These are phyloP conservation scores for Aspergillus sparsus DNA, from an alignment of 495 filamentous ascomycete species.

Conservation along the genomic window DNA sequence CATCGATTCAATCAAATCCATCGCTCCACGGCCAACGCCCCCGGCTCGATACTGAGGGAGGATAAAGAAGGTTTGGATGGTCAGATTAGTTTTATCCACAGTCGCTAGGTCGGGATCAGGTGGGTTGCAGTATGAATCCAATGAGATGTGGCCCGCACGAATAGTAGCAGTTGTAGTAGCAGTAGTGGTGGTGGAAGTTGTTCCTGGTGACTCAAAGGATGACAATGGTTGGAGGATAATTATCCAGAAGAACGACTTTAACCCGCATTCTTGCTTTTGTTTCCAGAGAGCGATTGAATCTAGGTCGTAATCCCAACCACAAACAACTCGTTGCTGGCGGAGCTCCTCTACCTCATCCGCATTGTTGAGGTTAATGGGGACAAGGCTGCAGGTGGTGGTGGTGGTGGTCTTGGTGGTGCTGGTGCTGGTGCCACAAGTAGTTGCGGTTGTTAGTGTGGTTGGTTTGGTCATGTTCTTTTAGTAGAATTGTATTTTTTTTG, in stretches of 20 bases:
- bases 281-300: conserved; percentile 18
- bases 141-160: conserved; percentile 31
- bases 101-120: conserved; percentile 20
- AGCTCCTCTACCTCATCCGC: conserved; percentile 24
- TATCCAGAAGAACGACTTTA: conserved; percentile 35
- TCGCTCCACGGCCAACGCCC: conserved; percentile 23
- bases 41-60: conserved; percentile 24
- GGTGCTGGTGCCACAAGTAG: no score
- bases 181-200: no score
- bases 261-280: conserved; percentile 20
- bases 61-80: conserved; percentile 29
- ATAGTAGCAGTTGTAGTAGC: conserved; percentile 3
- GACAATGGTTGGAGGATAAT: conserved; percentile 10
- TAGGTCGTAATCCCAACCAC: conserved; percentile 29
- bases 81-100: conserved; percentile 22
- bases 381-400: conserved; percentile 19
- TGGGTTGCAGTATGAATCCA: conserved; percentile 24
- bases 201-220: neutral
- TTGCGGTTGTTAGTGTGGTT: no score
- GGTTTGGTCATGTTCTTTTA: no score
- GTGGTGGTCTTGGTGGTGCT: neutral
- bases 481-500: neutral
- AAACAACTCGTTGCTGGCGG: conserved; percentile 29
- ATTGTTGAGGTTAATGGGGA: conserved; percentile 27
- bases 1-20: conserved; percentile 23